Percentiles rank a stretch among this genome's conserved stretches.
phyloP scores from a whole-genome alignment of 139 green algal genomes.

The Pycnococcus provasolii region DNA sequence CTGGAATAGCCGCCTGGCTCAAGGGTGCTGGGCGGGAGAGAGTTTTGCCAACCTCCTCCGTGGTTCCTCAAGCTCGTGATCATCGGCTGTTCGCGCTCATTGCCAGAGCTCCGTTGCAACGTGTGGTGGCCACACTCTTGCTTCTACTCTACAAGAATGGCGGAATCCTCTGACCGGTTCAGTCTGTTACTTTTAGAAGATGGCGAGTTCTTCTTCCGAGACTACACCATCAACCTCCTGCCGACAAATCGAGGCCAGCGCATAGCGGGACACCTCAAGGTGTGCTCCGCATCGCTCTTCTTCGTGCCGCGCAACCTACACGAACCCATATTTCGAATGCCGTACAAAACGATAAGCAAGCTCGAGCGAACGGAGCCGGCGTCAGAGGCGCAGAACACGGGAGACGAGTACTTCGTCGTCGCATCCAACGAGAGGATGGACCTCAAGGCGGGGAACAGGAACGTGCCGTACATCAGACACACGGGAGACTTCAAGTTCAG shows the following conservation, averaged over 20 bases:
- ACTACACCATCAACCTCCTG: conserved; percentile 36
- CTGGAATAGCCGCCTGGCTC: no score
- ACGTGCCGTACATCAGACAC: conserved; percentile 30
- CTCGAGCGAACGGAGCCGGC: background rate
- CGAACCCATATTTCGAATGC: conserved; percentile 44
- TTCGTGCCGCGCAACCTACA: conserved; percentile 44
- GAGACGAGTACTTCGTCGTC: conserved; percentile 38
- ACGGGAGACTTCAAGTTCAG: conserved; percentile 28
- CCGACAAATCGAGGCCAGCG: conserved; percentile 15
- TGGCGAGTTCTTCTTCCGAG: conserved; percentile 51
- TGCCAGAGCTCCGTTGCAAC: no score
- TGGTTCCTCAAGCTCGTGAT: no score
- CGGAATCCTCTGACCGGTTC: conserved; percentile 35
- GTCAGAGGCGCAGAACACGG: conserved; percentile 7
- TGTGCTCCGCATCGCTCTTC: conserved; percentile 45
- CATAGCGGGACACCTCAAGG: conserved; percentile 38
- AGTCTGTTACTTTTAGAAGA: conserved; percentile 48
- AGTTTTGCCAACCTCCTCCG: no score
- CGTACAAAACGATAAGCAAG: conserved; percentile 19
- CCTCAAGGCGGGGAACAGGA: conserved; percentile 31
- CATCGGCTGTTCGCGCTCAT: no score
- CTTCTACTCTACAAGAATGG: no score
- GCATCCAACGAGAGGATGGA: conserved; percentile 29
- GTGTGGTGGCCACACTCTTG: no score
- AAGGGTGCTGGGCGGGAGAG: no score